Base-by-base conservation (phyloP, 164 flowering plant species). In the Warburgia ugandensis region DNA sequence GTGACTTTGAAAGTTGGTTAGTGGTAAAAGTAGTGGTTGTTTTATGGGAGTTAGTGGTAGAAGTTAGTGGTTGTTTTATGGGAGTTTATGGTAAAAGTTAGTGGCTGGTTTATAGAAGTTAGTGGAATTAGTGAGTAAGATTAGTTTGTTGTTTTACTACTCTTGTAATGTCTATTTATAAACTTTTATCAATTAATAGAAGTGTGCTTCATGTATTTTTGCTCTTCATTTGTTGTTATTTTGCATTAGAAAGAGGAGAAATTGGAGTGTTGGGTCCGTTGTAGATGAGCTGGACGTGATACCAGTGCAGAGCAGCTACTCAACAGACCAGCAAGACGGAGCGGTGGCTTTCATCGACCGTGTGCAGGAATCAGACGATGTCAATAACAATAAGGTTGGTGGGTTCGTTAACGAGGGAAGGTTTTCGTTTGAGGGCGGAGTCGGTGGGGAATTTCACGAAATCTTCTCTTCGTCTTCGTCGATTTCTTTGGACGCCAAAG, bases 231-330 rank as follows among this genome's bases (percentile, higher is more conserved):
- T n/a, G n/a, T n/a, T n/a, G n/a, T n/a, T n/a, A n/a, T n/a, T n/a
- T n/a, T n/a, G n/a, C n/a, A n/a, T n/a, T n/a, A n/a, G n/a, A 41
- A 62, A 43, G 23, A 66, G 42, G 64, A 59, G 48, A 35, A 16
- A 37, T 37, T 56, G 70, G 67, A 45, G 25, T 6, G 47, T 59
- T 45, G 56, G 65, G 33, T 59, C 73, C 11, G 52, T 68, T 23
- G 50, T 61, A 13, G 83, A 80, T 6, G 89, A 77, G 48, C 39
- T 73, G 7, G 89, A 83, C 38, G 74, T 78, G 47, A 73, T 81
- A 46, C 89, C 96, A 3, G 78, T 83, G 4, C 86, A 67, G 69
- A 83, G 83, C 51, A 59, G 54, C 6, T 86, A 85, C 50, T 38
- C 36, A 13, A 55, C 66, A 7, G 82, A 81, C 64, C 81, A 73